phyloP scores from a whole-genome alignment of 352 stramenopile species.

The Pythium insidiosum region DNA sequence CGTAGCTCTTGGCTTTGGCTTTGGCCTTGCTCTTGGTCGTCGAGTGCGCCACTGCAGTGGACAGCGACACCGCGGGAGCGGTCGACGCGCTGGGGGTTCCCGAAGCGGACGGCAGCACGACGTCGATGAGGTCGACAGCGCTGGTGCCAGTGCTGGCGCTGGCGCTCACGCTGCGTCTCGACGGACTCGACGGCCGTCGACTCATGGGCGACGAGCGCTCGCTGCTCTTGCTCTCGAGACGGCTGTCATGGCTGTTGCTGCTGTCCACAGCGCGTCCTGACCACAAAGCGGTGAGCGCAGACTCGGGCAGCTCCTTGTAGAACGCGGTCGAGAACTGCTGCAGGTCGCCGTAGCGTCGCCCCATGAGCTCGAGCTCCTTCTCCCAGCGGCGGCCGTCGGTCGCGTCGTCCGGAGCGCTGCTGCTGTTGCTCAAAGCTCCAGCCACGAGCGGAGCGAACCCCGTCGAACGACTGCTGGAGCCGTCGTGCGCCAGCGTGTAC shows the following conservation, averaged over 20 bases:
- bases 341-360: conserved; percentile 37
- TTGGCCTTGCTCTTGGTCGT: conserved; percentile 4
- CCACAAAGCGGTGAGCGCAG: too few relatives aligned
- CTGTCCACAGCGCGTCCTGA: not conserved
- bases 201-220: not conserved
- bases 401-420: too few relatives aligned
- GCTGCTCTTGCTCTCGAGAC: not conserved
- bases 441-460: conserved; percentile 25
- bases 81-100: not conserved
- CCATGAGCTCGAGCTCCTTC: conserved; percentile 46
- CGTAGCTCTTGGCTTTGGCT: conserved; percentile 1
- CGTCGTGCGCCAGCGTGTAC: conserved; percentile 40
- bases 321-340: conserved; percentile 20
- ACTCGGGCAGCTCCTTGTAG: conserved; percentile 5
- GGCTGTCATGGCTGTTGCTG: conserved; percentile 1
- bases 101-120: conserved; percentile 6
- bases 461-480: conserved; percentile 21
- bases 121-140: conserved; percentile 9
- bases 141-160: not conserved
- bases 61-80: not conserved
- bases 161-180: too few relatives aligned
- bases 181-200: conserved; percentile 1
- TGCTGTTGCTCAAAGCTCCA: not conserved
- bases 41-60: not conserved
- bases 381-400: conserved; percentile 18